Evolutionary conservation across 2,329 filamentous ascomycete species (phyloP).

Genomic region (Biscogniauxia marginata): DNA sequence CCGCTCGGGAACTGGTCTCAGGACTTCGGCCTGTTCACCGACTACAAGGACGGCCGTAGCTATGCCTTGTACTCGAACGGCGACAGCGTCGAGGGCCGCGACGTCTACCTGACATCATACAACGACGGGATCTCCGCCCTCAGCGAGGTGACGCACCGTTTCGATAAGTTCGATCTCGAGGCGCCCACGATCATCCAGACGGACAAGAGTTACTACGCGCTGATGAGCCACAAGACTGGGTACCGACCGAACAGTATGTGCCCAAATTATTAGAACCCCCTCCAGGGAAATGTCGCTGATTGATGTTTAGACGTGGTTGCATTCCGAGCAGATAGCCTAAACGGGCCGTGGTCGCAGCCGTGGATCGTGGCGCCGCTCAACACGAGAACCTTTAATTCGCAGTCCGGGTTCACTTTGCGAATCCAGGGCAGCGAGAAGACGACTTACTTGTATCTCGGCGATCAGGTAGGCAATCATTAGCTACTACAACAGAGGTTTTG

Average conservation of each 20-base stretch:
- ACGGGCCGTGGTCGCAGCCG: constrained; percentile 53
- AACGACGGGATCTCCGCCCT: constrained; percentile 52
- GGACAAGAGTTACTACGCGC: constrained; percentile 56
- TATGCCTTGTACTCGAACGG: constrained; percentile 62
- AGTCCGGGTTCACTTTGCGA: constrained; percentile 48
- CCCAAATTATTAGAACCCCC: not conserved
- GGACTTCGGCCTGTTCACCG: constrained; percentile 60
- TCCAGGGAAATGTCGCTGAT: constrained; percentile 1
- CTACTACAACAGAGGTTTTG: not conserved
- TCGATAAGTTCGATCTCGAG: constrained; percentile 59
- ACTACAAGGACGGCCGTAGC: constrained; percentile 54
- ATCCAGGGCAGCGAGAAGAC: constrained; percentile 49
- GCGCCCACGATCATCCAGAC: constrained; percentile 61
- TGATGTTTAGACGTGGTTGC: constrained; percentile 46
- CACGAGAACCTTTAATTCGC: constrained; percentile 52
- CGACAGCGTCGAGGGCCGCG: constrained; percentile 51
- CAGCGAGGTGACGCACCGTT: constrained; percentile 52
- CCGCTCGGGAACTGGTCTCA: constrained; percentile 63
- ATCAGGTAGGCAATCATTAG: constrained; percentile 33
- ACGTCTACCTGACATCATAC: constrained; percentile 56
- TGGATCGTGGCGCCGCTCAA: constrained; percentile 51
- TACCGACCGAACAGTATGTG: constrained; percentile 55
- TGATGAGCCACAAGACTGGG: constrained; percentile 64
- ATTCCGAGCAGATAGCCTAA: constrained; percentile 50
- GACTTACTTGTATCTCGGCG: constrained; percentile 50